Percentiles rank a stretch among this genome's conserved stretches.
These are phyloP conservation scores for Metschnikowia kofuensis DNA, from an alignment of 805 yeast species.

Conservation along the genomic window DNA sequence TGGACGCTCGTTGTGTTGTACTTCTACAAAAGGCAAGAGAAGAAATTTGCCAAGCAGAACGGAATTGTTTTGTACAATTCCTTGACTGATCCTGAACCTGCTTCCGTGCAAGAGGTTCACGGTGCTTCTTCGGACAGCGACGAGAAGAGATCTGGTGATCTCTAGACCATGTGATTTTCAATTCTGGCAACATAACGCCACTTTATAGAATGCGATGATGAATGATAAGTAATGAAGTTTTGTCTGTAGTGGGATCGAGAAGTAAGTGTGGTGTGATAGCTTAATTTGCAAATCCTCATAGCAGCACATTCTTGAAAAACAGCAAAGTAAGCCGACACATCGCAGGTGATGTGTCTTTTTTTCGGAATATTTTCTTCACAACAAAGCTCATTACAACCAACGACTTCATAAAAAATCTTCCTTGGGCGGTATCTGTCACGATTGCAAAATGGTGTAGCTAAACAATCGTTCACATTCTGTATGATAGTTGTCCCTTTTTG, in stretches of 20 bases:
- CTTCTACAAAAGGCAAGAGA: slow-evolving; percentile 39
- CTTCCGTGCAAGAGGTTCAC: slow-evolving; percentile 8
- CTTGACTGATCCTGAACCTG: slow-evolving; percentile 21
- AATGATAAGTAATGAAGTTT: background rate
- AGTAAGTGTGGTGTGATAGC: no score
- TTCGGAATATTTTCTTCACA: no score
- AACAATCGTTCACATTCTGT: background rate
- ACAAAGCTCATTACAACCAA: no score
- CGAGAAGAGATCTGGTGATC: slow-evolving; percentile 6
- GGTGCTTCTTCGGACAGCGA: slow-evolving; percentile 1
- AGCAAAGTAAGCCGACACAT: no score
- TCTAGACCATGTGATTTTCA: background rate
- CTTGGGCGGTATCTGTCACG: no score
- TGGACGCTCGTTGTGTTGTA: slow-evolving; percentile 53
- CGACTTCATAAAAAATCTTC: no score
- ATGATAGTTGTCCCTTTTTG: background rate
- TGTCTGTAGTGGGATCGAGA: background rate
- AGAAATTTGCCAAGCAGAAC: slow-evolving; percentile 30
- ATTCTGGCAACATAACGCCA: background rate
- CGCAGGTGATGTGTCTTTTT: no score
- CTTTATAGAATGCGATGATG: background rate
- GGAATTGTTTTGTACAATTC: slow-evolving; percentile 34
- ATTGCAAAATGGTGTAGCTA: no score
- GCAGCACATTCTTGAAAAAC: no score
- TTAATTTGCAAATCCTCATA: no score